Conservation (phyloP, 768 basidiomycete species). For the Amanita exitialis region DNA sequence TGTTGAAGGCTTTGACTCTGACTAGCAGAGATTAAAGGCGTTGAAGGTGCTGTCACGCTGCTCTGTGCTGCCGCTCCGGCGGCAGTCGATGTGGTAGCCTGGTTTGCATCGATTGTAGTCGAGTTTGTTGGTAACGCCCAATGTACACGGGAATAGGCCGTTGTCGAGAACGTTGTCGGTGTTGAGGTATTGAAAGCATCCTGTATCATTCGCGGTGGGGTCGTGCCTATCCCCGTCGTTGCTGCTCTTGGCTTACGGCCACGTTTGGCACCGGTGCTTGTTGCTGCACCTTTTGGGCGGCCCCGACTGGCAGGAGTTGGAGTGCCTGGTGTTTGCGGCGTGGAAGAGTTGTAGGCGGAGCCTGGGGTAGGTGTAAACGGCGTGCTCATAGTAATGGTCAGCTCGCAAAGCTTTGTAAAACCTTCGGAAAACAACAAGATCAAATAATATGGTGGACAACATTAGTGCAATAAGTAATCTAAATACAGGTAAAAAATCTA, state of each 20-base stretch:
- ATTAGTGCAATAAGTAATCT: background rate
- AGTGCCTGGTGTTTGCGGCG: constrained; percentile 9
- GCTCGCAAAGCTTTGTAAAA: background rate
- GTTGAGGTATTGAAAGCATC: constrained; percentile 7
- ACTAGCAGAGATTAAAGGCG: background rate
- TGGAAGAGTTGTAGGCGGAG: background rate
- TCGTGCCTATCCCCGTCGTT: constrained; percentile 15
- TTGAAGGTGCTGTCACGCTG: background rate
- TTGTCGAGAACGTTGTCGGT: background rate
- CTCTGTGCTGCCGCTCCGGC: constrained; percentile 5
- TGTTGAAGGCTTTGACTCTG: constrained; percentile 1
- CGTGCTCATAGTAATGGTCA: background rate
- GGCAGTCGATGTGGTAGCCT: background rate
- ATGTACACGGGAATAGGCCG: constrained; percentile 4
- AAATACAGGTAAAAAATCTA: background rate
- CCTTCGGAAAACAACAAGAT: background rate
- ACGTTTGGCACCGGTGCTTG: constrained; percentile 28
- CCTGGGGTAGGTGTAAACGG: constrained; percentile 2
- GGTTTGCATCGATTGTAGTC: constrained; percentile 4
- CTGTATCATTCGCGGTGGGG: constrained; percentile 19
- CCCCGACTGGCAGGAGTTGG: constrained; percentile 21
- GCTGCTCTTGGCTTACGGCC: constrained; percentile 37
- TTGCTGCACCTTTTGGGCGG: constrained; percentile 19
- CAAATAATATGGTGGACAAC: background rate
- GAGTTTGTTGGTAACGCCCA: constrained; percentile 9